Conservation (phyloP, 2,329 filamentous ascomycete species). For the Chaetothyriales sp. region DNA sequence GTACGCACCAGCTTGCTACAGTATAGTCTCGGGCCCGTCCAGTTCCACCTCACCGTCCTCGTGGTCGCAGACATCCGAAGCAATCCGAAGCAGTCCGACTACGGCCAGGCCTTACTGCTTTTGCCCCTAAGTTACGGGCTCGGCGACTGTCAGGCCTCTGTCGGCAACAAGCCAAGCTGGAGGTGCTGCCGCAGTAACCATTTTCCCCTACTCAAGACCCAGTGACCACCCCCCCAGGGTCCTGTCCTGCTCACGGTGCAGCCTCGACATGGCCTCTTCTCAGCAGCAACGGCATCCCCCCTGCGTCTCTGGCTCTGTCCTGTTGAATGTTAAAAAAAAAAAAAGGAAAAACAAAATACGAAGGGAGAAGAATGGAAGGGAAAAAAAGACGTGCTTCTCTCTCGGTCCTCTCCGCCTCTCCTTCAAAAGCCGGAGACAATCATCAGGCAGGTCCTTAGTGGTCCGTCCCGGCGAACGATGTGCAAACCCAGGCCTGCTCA, state of each 20-base stretch:
- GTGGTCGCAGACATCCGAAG: background rate
- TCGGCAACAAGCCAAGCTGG: too few relatives aligned
- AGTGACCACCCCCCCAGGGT: too few relatives aligned
- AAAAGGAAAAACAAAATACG: too few relatives aligned
- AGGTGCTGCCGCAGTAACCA: too few relatives aligned
- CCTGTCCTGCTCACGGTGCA: too few relatives aligned
- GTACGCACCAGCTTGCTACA: background rate
- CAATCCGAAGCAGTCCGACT: background rate
- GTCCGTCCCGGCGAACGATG: background rate
- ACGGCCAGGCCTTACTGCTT: background rate
- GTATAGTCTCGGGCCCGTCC: background rate
- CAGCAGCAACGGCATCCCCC: too few relatives aligned
- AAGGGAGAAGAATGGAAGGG: too few relatives aligned
- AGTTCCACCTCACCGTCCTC: background rate
- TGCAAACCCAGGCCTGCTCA: background rate
- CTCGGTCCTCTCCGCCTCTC: background rate
- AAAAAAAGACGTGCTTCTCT: background rate
- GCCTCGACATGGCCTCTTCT: too few relatives aligned
- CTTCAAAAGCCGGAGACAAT: background rate
- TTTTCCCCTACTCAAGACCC: too few relatives aligned
- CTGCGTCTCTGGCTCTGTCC: too few relatives aligned
- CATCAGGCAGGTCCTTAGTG: background rate
- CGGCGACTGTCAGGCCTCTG: background rate
- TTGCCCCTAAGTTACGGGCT: background rate
- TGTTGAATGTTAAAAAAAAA: too few relatives aligned